Conservation (phyloP, 1,284 basidiomycete species). For the Moesziomyces sp. region DNA sequence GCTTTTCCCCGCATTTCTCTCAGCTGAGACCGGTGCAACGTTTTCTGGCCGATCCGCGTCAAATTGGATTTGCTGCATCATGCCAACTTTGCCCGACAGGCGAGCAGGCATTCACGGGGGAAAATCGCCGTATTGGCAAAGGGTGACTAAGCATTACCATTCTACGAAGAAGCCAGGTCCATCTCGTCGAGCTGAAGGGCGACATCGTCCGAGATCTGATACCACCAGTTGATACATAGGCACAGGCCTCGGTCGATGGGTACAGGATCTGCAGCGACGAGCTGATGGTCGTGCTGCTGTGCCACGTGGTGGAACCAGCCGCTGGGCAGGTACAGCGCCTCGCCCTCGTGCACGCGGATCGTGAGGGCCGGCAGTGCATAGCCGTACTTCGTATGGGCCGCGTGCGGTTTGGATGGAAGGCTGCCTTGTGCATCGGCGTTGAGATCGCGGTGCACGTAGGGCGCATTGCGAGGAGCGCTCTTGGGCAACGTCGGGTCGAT, state of each 20-base stretch:
- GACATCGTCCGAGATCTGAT: constrained; percentile 51
- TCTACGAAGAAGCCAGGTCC: constrained; percentile 10
- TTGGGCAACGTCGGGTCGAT: constrained; percentile 52
- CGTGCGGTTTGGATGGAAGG: constrained; percentile 5
- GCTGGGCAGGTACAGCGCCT: constrained; percentile 60
- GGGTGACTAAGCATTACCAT: background rate
- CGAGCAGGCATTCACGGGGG: background rate
- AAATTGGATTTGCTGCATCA: no score
- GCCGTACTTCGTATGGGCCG: constrained; percentile 34
- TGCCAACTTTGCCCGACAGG: background rate
- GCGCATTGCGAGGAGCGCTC: constrained; percentile 35
- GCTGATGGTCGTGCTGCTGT: constrained; percentile 51
- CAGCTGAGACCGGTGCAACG: no score
- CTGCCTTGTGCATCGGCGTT: background rate
- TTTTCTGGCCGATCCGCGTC: background rate
- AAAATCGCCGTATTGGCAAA: background rate
- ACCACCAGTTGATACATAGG: constrained; percentile 64
- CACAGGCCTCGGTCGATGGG: constrained; percentile 44
- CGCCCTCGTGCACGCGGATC: constrained; percentile 54
- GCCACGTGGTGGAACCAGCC: constrained; percentile 63
- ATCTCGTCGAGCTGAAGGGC: constrained; percentile 36
- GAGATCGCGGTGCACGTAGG: constrained; percentile 38
- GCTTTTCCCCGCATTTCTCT: no score
- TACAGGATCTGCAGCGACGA: constrained; percentile 3
- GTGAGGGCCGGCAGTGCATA: constrained; percentile 49